phyloP scores from a whole-genome alignment of 331 rosid species.

The Quercus tomentella region DNA sequence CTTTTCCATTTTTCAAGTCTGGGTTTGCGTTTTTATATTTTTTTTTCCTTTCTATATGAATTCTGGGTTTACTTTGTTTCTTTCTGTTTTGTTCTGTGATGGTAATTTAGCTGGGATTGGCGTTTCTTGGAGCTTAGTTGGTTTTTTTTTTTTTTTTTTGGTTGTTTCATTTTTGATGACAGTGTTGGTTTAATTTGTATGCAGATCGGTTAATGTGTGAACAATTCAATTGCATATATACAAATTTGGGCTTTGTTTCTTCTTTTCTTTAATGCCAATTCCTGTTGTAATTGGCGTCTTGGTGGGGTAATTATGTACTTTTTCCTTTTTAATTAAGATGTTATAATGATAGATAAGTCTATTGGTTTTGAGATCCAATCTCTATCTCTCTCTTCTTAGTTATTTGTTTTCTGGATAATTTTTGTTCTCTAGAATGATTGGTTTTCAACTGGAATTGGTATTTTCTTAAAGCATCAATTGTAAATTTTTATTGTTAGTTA shows the following conservation, averaged over 20 bases:
- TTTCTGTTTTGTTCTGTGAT: background rate
- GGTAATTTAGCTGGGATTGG: no score
- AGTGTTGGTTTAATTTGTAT: background rate
- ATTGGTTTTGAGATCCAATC: background rate
- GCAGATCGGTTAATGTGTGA: background rate
- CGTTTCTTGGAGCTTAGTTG: no score
- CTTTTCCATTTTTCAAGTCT: background rate
- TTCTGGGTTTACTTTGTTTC: background rate
- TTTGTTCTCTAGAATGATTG: background rate
- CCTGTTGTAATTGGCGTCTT: background rate
- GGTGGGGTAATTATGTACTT: background rate
- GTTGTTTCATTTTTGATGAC: background rate
- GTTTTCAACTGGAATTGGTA: background rate
- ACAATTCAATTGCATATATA: background rate
- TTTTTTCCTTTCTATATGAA: no score
- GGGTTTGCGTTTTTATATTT: background rate
- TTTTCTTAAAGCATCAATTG: background rate
- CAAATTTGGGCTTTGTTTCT: background rate
- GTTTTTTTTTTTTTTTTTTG: background rate
- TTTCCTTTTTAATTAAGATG: background rate
- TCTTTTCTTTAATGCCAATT: background rate
- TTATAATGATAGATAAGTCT: background rate
- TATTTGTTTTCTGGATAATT: no score
- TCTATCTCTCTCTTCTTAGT: background rate
- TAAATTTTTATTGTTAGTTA: background rate